Percentiles rank a stretch among this genome's conserved stretches.
Evolutionary conservation across 768 basidiomycete genomes (phyloP).

Genomic region (Calocera cornea): DNA sequence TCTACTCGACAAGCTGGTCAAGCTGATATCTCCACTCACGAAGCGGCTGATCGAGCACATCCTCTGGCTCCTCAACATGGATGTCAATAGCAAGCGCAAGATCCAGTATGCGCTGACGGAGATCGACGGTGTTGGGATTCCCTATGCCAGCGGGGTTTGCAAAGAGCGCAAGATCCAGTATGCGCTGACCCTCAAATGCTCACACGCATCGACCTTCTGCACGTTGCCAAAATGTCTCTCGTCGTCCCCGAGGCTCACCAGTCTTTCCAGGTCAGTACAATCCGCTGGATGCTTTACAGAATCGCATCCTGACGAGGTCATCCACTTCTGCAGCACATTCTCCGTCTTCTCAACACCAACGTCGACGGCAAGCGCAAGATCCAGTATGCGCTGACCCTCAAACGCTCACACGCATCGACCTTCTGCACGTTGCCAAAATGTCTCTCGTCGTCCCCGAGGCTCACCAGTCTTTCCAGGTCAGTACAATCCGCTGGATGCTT

Average conservation of each 20-base stretch:
- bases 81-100: too few species aligned
- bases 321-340: conserved; percentile 67
- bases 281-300: background rate
- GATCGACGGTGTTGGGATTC: too few species aligned
- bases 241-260: conserved; percentile 90
- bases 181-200: background rate
- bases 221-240: conserved; percentile 65
- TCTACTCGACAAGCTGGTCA: too few species aligned
- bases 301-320: conserved; percentile 2
- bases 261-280: conserved; percentile 69
- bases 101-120: too few species aligned
- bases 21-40: too few species aligned
- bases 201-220: background rate
- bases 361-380: conserved; percentile 99
- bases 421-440: conserved; percentile 39
- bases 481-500: conserved; percentile 13
- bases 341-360: conserved; percentile 98
- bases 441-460: conserved; percentile 94
- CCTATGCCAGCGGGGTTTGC: too few species aligned
- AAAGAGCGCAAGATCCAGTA: too few species aligned
- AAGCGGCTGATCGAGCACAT: too few species aligned
- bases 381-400: conserved; percentile 70
- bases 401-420: background rate
- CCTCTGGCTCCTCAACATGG: too few species aligned
- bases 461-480: conserved; percentile 88